These are phyloP conservation scores for Umbilicus rupestris DNA, from an alignment of 164 flowering plant species.

Conservation along the genomic window DNA sequence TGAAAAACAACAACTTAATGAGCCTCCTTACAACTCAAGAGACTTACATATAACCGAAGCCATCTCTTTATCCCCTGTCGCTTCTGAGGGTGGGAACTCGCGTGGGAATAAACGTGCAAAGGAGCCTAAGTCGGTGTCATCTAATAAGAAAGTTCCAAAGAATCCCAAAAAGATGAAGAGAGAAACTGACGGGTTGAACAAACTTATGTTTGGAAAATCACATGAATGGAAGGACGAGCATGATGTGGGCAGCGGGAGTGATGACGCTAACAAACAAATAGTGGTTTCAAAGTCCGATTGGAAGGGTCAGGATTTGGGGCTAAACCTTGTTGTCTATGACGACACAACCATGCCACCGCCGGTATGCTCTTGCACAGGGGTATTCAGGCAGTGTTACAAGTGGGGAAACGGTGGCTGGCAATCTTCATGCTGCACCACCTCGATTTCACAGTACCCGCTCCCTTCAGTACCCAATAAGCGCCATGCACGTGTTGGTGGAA, in stretches of 20 bases:
- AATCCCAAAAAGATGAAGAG: constrained; percentile 33
- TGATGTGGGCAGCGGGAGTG: constrained; percentile 23
- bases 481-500: constrained; percentile 63
- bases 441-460: constrained; percentile 57
- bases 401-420: constrained; percentile 91
- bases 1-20: constrained; percentile 22
- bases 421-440: constrained; percentile 69
- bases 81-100: constrained; percentile 33
- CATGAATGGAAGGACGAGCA: constrained; percentile 40
- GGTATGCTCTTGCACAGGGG: constrained; percentile 66
- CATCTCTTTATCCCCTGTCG: constrained; percentile 27
- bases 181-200: constrained; percentile 49
- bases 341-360: constrained; percentile 69
- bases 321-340: constrained; percentile 61
- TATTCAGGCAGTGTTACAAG: constrained; percentile 58
- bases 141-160: constrained; percentile 33
- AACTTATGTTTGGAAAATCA: constrained; percentile 30
- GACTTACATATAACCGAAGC: constrained; percentile 42
- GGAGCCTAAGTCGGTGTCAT: constrained; percentile 29
- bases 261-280: constrained; percentile 31
- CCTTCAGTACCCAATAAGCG: constrained; percentile 67
- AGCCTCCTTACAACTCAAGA: constrained; percentile 32
- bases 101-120: constrained; percentile 41
- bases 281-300: constrained; percentile 49
- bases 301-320: constrained; percentile 63